These are phyloP conservation scores for Blastocrithidia nonstop DNA, from an alignment of 208 protist genomes.

Conservation along the genomic window DNA sequence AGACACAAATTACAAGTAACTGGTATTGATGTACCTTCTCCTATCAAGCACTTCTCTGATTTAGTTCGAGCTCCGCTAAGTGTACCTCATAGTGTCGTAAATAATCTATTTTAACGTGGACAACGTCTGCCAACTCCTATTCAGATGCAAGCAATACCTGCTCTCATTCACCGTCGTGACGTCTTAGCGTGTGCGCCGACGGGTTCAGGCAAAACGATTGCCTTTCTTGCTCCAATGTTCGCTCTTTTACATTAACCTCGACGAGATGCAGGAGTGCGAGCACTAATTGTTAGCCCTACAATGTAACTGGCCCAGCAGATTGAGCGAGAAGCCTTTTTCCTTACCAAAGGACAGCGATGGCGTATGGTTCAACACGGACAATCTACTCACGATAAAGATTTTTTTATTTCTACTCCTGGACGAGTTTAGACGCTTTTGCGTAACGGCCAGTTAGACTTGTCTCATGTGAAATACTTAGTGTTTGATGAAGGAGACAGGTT, in stretches of 20 bases:
- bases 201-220: constrained; percentile 91
- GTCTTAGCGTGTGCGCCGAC: constrained; percentile 83
- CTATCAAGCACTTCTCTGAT: constrained; percentile 76
- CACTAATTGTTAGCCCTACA: constrained; percentile 92
- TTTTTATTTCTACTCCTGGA: constrained; percentile 84
- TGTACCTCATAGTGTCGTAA: constrained; percentile 49
- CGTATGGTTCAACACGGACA: constrained; percentile 80
- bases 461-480: constrained; percentile 80
- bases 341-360: constrained; percentile 78
- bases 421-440: constrained; percentile 64
- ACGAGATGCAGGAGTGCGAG: constrained; percentile 63
- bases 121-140: constrained; percentile 91
- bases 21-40: constrained; percentile 56
- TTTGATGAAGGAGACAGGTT: constrained; percentile 97
- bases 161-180: constrained; percentile 77
- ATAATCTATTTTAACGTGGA: constrained; percentile 67
- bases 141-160: constrained; percentile 94
- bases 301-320: constrained; percentile 94
- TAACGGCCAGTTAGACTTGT: constrained; percentile 61
- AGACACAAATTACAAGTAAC: constrained; percentile 66
- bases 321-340: constrained; percentile 78
- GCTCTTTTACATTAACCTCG: constrained; percentile 68
- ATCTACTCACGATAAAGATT: constrained; percentile 83
- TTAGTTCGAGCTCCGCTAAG: constrained; percentile 66
- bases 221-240: constrained; percentile 90